Percentiles rank a stretch among this genome's conserved stretches.
phyloP scores from a whole-genome alignment of 495 filamentous ascomycete genomes.

The Clavariopsis aquatica region DNA sequence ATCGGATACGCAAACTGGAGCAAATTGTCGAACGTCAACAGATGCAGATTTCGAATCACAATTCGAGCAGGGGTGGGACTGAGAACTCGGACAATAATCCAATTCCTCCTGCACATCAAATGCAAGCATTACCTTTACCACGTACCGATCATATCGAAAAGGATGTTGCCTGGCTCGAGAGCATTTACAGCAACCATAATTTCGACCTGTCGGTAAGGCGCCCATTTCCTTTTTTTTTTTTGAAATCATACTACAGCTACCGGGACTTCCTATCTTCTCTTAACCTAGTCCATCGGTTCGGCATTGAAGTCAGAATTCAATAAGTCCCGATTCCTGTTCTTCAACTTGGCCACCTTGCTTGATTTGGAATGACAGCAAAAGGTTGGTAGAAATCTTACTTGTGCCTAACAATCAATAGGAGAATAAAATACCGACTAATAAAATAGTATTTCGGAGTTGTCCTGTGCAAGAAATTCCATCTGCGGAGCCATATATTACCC shows the following conservation, averaged over 20 bases:
- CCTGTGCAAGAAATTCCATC: slow-evolving; percentile 19
- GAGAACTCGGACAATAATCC: not conserved
- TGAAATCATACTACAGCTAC: too few species aligned
- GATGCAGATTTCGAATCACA: not conserved
- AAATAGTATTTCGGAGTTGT: slow-evolving; percentile 30
- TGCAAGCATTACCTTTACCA: not conserved
- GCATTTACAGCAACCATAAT: slow-evolving; percentile 16
- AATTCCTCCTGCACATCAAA: not conserved
- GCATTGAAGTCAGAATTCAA: too few species aligned
- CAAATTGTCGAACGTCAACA: slow-evolving; percentile 7
- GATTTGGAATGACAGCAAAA: too few species aligned
- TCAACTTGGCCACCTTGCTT: too few species aligned
- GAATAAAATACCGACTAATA: slow-evolving; percentile 17
- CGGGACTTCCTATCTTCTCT: too few species aligned
- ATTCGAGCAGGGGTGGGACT: not conserved
- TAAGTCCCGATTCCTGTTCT: too few species aligned
- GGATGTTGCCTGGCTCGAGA: slow-evolving; percentile 29
- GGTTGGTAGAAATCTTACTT: too few species aligned
- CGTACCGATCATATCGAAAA: slow-evolving; percentile 6
- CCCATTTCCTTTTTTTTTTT: not conserved
- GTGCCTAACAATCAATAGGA: not conserved
- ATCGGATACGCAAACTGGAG: slow-evolving; percentile 24
- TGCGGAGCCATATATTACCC: slow-evolving; percentile 13
- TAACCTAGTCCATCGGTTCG: too few species aligned
- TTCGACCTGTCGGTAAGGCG: slow-evolving; percentile 11